Evolutionary conservation across 2,329 filamentous ascomycete species (phyloP), one percentile per base, ranked within the genome.

Genomic region (Alternaria hordeiaustralica): DNA sequence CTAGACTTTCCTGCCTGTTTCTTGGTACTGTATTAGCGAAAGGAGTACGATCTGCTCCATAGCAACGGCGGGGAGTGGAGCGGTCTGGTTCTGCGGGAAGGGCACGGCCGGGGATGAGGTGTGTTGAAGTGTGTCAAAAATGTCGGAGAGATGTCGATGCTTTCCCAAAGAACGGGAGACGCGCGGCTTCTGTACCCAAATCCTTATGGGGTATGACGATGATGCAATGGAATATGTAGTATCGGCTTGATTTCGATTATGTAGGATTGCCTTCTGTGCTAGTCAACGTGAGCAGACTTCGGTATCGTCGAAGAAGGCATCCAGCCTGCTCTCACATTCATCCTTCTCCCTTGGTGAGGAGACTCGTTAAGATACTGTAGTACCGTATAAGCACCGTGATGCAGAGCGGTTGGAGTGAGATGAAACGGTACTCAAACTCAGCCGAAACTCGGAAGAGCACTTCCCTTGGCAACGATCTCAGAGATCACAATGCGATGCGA

Each of bases 371-470:
- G 51, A 5, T 18, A 20, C 4, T 20, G 11, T 53, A 12, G 10
- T 59, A 12, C n/a, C 15, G 26, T 50, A 33, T 50, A 58, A 59
- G 21, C 26, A 58, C 23, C 41, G 55, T 50, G 18, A 21, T 54
- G 47, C 47, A 21, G 25, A 28, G 43, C 56, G 53, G 60, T 45
- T 54, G 49, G 11, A 28, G 18, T 55, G 49, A 23, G 60, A 61
- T 75, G 73, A 75, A 75, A 75, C 73, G 33, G 56, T 44, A 49
- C 64, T 73, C 73, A 74, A 75, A 75, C 73, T 21, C 45, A 64
- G 46, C 47, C 68, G 70, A 75, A 75, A 75, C 73, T 49, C 54
- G 62, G 44, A 57, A 59, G 15, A 56, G 41, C 26, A 54, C 26
- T 23, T 54, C 50, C 45, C 53, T 49, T 58, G 49, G 41, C 57